Base-by-base conservation (phyloP, 768 basidiomycete genomes). In the Gelatoporia subvermispora region DNA sequence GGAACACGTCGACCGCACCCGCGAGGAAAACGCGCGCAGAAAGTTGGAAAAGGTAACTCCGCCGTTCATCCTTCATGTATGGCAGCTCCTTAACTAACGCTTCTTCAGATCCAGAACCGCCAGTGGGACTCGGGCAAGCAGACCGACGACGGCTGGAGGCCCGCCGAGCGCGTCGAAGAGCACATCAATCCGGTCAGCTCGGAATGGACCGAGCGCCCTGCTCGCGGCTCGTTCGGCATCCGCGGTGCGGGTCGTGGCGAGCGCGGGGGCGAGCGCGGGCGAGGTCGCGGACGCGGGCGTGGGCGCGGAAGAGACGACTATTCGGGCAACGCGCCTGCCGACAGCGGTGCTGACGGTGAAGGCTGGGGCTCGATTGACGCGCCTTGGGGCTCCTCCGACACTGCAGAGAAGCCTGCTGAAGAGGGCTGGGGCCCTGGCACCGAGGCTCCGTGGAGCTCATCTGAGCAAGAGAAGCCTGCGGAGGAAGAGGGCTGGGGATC, bases 81-180 rank as follows among this genome's bases (percentile, higher is more conserved):
- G 20, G 20, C 35, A 22, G 13, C 1, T 22, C 28, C 18, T 35
- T 11, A 20, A 3, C 24, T 37, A 17, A 15, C 13, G 3, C 11
- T 36, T 15, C 2, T n/a, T n/a, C 34, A 63, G 69, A 75, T 81
- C 20, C 80, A 79, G 58, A 81, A 69, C 54, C 78, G 89, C 15
- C 89, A 92, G 69, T 92, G 89, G 89, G 89, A 92, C 63, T 83
- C 86, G 23, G 85, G 80, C 17, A 92, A 92, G 57, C 64, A 60
- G 25, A 36, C 53, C 35, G 51, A 53, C 18, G 64, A 61, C 23
- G 55, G 57, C 41, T 55, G 56, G 50, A 53, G 54, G 35, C 41
- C 47, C 15, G 48, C 45, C 23, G 52, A 53, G 35, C 18, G 43
- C 3, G 41, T 21, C 11, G 58, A 54, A 11, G 43, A 47, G 16